phyloP scores from a whole-genome alignment of 164 flowering plant genomes.

The Amborella trichopoda region DNA sequence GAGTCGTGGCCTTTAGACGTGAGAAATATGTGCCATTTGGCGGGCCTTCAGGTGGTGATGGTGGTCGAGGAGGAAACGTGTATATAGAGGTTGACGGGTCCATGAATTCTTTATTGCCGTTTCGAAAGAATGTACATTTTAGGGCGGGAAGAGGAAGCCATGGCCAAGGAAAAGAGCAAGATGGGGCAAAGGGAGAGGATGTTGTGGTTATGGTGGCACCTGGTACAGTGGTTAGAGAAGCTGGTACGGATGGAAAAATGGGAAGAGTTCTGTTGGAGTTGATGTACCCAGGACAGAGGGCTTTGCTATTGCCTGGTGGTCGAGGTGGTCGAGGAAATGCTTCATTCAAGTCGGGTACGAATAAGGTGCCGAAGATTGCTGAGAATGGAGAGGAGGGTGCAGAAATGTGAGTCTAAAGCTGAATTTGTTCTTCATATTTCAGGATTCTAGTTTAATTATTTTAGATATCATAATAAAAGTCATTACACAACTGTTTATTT shows the following conservation, averaged over 20 bases:
- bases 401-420: slow-evolving; percentile 79
- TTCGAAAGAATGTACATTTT: slow-evolving; percentile 69
- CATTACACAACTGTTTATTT: too few species aligned
- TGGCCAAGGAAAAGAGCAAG: slow-evolving; percentile 66
- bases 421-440: too few species aligned
- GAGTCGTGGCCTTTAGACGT: slow-evolving; percentile 87
- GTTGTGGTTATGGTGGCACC: slow-evolving; percentile 89
- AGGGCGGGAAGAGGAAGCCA: slow-evolving; percentile 83
- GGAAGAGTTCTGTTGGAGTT: slow-evolving; percentile 65
- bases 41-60: slow-evolving; percentile 97
- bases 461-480: too few species aligned
- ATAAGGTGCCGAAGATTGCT: slow-evolving; percentile 87
- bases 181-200: slow-evolving; percentile 88
- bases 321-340: slow-evolving; percentile 97
- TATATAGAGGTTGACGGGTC: slow-evolving; percentile 76
- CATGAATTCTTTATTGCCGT: slow-evolving; percentile 87
- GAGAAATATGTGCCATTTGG: slow-evolving; percentile 91
- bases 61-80: slow-evolving; percentile 91
- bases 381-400: slow-evolving; percentile 92
- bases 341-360: slow-evolving; percentile 70
- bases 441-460: too few species aligned
- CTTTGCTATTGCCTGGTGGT: slow-evolving; percentile 81
- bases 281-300: slow-evolving; percentile 74
- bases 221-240: slow-evolving; percentile 78
- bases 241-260: slow-evolving; percentile 21